These are phyloP conservation scores for Coniferiporia sulphurascens DNA, from an alignment of 1,284 basidiomycete species.

Conservation along the genomic window DNA sequence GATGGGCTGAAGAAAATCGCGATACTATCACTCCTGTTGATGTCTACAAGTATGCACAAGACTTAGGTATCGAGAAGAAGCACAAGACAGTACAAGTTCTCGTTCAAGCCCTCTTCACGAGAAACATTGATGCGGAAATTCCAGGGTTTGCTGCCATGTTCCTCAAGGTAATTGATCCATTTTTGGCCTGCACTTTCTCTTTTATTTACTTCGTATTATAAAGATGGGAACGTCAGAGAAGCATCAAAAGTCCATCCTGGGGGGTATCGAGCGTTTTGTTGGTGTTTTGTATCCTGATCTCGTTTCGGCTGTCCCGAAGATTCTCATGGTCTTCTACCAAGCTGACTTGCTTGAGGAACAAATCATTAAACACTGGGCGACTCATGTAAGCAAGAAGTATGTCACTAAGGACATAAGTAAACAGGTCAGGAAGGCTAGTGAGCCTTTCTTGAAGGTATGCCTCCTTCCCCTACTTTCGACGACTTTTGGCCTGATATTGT, in stretches of 20 bases:
- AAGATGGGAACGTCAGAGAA: conserved; percentile 83
- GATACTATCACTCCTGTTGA: conserved; percentile 55
- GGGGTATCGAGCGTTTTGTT: conserved; percentile 82
- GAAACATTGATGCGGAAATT: conserved; percentile 73
- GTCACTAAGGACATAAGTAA: conserved; percentile 95
- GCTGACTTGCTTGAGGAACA: conserved; percentile 92
- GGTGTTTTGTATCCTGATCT: conserved; percentile 69
- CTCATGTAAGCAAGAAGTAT: conserved; percentile 97
- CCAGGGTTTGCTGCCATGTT: conserved; percentile 72
- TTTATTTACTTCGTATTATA: background rate
- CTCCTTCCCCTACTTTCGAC: background rate
- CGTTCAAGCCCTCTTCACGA: conserved; percentile 84
- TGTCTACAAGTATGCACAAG: conserved; percentile 88
- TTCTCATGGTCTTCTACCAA: conserved; percentile 95
- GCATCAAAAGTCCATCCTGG: conserved; percentile 91
- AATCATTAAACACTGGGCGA: conserved; percentile 89
- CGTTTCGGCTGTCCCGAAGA: conserved; percentile 73
- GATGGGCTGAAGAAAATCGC: conserved; percentile 83
- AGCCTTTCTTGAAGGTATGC: conserved; percentile 82
- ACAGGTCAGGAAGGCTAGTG: conserved; percentile 92
- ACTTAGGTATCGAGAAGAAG: conserved; percentile 92
- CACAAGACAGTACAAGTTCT: conserved; percentile 89
- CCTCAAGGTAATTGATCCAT: conserved; percentile 56
- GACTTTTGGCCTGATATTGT: conserved; percentile 1
- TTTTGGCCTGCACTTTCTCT: background rate